Base-by-base conservation (phyloP, 768 basidiomycete genomes). In the Russula sp. region DNA sequence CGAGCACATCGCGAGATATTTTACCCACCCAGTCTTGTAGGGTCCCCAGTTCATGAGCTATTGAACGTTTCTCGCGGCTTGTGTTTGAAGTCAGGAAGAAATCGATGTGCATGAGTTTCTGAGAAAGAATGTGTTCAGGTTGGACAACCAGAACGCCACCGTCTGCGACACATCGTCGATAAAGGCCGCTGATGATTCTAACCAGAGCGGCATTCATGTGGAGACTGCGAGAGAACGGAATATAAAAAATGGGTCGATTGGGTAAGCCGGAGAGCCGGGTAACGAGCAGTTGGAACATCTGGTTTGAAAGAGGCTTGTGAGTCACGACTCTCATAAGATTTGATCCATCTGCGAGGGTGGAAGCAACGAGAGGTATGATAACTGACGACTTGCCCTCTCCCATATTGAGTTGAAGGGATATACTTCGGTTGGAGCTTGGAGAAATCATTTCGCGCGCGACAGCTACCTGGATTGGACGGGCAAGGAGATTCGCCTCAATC, bases 341-440 rank as follows among this genome's bases (percentile, higher is more conserved):
- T 4, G 73, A 20, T 1, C 79, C 76, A 64, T 84, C 73, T 0
- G 83, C 79, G 10, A 84, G 74, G 3, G 69, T 68, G 3, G 75
- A 67, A 0, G 74, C 72, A 1, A 76, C 71, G 34, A 83, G 72
- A 0, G 83, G 83, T 3, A 83, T 75, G 18, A 84, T 85, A 6
- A 81, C 80, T 6, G 77, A 75, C 8, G 80, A 78, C 64, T 84
- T 83, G 1, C 83, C 84, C 59, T 84, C 83, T 1, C 84, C 83
- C 83, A 84, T 85, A 54, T 84, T 83, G n/a, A 84, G 77, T 50
- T 84, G 83, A 34, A 80, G 72, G 5, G 76, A 69, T 0, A 78
- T 77, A 51, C 79, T 84, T 8, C 66, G n/a, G 2, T 64, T 62
- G 0, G 71, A 75, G 1, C 60, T 63, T 0, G 84, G 82, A 0